Evolutionary conservation across 768 basidiomycete species (phyloP), one percentile per base, ranked within the genome.

Genomic region (Termitomyces sp.): DNA sequence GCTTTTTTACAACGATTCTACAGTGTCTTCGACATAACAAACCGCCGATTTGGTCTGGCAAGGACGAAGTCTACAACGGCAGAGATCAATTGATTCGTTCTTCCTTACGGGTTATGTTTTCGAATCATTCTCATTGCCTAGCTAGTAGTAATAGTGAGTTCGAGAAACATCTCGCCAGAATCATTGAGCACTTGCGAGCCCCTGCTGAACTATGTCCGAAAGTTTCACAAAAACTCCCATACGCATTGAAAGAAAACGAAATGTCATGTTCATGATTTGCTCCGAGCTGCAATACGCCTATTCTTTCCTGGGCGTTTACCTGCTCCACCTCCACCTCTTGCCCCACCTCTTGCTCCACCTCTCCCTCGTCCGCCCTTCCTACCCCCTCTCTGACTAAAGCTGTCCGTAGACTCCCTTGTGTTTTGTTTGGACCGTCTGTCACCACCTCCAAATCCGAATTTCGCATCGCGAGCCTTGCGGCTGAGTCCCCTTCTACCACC

Each of bases 371-470:
- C 57, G 40, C 63, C 65, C 8, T 66, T 59, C 15, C 68, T 62
- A 33, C 62, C 64, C 3, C 67, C 67, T 30, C 70, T 50, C 67
- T 21, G 67, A 63, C 75, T 80, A 62, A 93, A 91, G 64, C 83
- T 78, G 64, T 93, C 91, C 10, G 91, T 93, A 1, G 89, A 91
- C 51, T 86, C 83, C 54, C 76, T 77, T 10, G 88, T 93, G 64
- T 95, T 96, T 67, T 88, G 84, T 72, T 95, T 95, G 35, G 84
- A 80, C 53, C 85, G 76, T 63, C 80, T 74, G 5, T 82, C 85
- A 3, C 78, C 78, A 23, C 90, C 85, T 21, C 89, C 88, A 63
- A 89, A 89, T 14, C 92, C 91, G 66, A 81, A 95, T 69, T 95
- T 95, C 65, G 81, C 69, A 68, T 96, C 86, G 42, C 93, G 82